These are phyloP conservation scores for Perkinsus marinus DNA, from an alignment of 169 alveolate species.

Conservation along the genomic window DNA sequence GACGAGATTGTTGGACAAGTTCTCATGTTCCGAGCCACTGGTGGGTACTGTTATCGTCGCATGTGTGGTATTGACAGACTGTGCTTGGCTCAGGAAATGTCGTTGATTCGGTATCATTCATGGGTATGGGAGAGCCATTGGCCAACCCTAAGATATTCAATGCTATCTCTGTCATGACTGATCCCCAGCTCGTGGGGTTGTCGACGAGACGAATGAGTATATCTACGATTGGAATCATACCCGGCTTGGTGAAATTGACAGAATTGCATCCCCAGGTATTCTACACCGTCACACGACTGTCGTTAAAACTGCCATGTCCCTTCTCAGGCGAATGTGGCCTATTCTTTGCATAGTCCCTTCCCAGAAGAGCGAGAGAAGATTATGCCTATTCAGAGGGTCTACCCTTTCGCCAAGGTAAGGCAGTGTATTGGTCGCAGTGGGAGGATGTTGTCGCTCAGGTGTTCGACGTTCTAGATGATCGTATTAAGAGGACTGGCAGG, in stretches of 20 bases:
- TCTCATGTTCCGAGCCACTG: slow-evolving; percentile 1
- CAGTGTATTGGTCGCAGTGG: not conserved
- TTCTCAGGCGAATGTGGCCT: slow-evolving; percentile 53
- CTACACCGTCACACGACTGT: too few relatives aligned
- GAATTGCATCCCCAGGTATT: slow-evolving; percentile 45
- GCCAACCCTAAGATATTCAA: slow-evolving; percentile 68
- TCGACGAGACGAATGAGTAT: slow-evolving; percentile 54
- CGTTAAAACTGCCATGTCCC: too few relatives aligned
- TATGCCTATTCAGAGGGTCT: not conserved
- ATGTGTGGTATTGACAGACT: slow-evolving; percentile 39
- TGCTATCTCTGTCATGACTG: slow-evolving; percentile 46
- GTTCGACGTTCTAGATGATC: slow-evolving; percentile 48
- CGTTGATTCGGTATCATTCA: slow-evolving; percentile 57
- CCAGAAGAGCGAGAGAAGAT: slow-evolving; percentile 40
- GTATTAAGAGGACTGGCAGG: slow-evolving; percentile 54
- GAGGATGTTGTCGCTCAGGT: slow-evolving; percentile 16
- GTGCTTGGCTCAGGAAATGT: slow-evolving; percentile 18
- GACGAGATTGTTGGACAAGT: slow-evolving; percentile 69
- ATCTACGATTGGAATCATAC: slow-evolving; percentile 64
- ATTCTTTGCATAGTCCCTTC: slow-evolving; percentile 62
- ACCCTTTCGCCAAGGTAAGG: not conserved
- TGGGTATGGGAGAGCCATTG: slow-evolving; percentile 77
- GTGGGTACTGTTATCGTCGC: not conserved
- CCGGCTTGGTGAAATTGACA: slow-evolving; percentile 60
- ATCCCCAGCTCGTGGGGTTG: slow-evolving; percentile 35